Percentiles rank a stretch among this genome's conserved stretches.
Conservation (phyloP, 2,329 filamentous ascomycete species). For the Hymenoscyphus fraxineus region DNA sequence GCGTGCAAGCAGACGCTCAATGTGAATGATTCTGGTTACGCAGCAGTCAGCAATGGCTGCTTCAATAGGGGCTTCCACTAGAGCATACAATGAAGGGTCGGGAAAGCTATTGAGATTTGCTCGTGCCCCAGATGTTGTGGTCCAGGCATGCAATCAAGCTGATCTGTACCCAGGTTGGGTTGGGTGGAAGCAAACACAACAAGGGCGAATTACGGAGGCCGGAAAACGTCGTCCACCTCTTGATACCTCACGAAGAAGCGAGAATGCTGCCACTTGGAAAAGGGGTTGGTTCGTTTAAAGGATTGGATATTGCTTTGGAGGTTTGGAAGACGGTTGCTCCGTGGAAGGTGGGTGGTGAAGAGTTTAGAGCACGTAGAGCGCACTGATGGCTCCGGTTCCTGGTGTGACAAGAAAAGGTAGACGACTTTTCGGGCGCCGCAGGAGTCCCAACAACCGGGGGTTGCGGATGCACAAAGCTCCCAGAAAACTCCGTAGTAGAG, state of each 20-base stretch:
- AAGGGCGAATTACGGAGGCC: slow-evolving; percentile 6
- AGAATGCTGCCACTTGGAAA: background rate
- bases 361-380: background rate
- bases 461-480: background rate
- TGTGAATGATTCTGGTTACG: slow-evolving; percentile 7
- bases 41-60: slow-evolving; percentile 7
- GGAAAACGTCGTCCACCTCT: background rate
- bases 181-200: slow-evolving; percentile 9
- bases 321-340: background rate
- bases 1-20: slow-evolving; percentile 13
- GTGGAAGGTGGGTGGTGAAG: background rate
- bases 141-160: background rate
- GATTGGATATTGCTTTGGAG: background rate
- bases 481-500: background rate
- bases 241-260: background rate
- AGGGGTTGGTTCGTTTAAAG: background rate
- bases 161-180: slow-evolving; percentile 3
- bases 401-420: slow-evolving; percentile 25
- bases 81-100: slow-evolving; percentile 15
- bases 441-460: too few species aligned
- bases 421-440: too few species aligned
- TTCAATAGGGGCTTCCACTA: background rate
- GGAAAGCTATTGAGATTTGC: background rate
- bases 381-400: slow-evolving; percentile 7
- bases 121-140: background rate